Percentiles rank a stretch among this genome's conserved stretches.
phyloP scores from a whole-genome alignment of 2,329 filamentous ascomycete species.

The Stachybotrys echinatus region DNA sequence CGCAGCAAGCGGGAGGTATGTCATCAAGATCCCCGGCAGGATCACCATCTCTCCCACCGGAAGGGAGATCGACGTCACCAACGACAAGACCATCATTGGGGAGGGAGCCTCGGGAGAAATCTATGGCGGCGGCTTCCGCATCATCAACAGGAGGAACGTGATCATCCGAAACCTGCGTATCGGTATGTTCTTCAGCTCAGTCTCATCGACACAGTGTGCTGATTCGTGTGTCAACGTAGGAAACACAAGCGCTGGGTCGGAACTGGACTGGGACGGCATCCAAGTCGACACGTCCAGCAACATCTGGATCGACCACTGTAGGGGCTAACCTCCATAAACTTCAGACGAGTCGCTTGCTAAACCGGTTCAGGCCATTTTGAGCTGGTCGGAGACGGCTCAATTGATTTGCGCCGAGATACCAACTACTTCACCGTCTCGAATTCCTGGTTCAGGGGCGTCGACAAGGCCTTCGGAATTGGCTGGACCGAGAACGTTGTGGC shows the following conservation, averaged over 20 bases:
- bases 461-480: constrained; percentile 13
- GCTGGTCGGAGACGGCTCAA: constrained; percentile 9
- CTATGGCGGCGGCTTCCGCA: constrained; percentile 8
- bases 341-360: not conserved
- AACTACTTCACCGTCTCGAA: constrained; percentile 10
- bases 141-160: constrained; percentile 9
- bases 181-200: not conserved
- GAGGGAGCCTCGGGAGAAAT: constrained; percentile 7
- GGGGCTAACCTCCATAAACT: too few species aligned
- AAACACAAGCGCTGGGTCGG: constrained; percentile 6
- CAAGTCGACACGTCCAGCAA: constrained; percentile 9
- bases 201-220: not conserved
- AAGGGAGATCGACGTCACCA: constrained; percentile 10
- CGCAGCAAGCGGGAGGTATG: constrained; percentile 7
- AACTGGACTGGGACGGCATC: constrained; percentile 10
- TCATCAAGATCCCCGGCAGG: constrained; percentile 11
- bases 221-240: not conserved
- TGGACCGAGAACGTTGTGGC: constrained; percentile 13
- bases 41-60: constrained; percentile 10
- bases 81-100: constrained; percentile 14
- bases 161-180: constrained; percentile 13
- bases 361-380: constrained; percentile 5
- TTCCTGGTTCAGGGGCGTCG: constrained; percentile 9
- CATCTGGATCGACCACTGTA: constrained; percentile 13
- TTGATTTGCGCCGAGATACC: constrained; percentile 12